A percentile compares a stretch with the other conserved stretches of the same genome.
phyloP scores from a whole-genome alignment of 2,329 filamentous ascomycete species.

The Escovopsis sp. region DNA sequence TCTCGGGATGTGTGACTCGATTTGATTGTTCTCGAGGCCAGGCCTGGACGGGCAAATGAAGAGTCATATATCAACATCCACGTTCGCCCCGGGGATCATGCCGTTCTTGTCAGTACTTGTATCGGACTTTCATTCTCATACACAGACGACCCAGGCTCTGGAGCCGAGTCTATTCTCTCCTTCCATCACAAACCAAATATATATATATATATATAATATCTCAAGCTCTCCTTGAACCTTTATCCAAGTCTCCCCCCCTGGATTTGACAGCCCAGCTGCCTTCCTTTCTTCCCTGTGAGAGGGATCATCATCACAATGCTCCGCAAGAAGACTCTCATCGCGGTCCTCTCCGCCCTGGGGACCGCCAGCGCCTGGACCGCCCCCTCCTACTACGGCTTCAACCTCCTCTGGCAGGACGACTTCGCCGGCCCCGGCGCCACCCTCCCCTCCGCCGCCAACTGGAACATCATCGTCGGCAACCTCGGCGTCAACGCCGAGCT shows the following conservation, averaged over 20 bases:
- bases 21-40: no score
- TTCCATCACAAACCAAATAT: background rate
- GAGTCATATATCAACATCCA: no score
- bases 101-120: background rate
- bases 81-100: background rate
- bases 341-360: conserved; percentile 16
- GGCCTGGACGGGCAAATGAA: no score
- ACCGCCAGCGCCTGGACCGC: conserved; percentile 22
- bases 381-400: conserved; percentile 25
- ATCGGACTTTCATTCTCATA: background rate
- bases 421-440: conserved; percentile 25
- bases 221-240: background rate
- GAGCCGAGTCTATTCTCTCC: conserved; percentile 4
- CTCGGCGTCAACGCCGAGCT: conserved; percentile 37
- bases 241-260: conserved; percentile 1
- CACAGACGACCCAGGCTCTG: conserved; percentile 1
- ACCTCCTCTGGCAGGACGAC: conserved; percentile 26
- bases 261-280: background rate
- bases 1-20: conserved; percentile 6
- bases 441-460: conserved; percentile 20
- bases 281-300: background rate
- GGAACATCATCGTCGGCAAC: conserved; percentile 26
- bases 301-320: conserved; percentile 3
- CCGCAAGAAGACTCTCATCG: conserved; percentile 5
- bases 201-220: background rate